Evolutionary conservation across 2,329 filamentous ascomycete species (phyloP).

Genomic region (Phialemonium atrogriseum): DNA sequence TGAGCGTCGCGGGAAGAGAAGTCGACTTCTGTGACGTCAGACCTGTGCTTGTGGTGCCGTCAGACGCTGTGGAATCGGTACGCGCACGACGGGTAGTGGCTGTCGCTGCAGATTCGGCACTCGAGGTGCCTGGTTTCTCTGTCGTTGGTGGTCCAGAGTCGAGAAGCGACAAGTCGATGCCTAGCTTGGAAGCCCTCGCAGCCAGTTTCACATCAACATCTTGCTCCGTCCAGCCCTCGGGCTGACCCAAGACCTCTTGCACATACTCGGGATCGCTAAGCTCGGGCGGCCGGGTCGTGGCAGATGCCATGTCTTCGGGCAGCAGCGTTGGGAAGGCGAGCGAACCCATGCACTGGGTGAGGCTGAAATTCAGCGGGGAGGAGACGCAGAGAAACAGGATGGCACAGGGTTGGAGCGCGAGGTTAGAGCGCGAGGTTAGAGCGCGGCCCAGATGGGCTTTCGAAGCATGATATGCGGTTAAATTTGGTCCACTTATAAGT

Average conservation of each 20-base stretch:
- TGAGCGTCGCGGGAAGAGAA: conserved; percentile 16
- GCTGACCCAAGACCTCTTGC: conserved; percentile 28
- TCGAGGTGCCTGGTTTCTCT: conserved; percentile 15
- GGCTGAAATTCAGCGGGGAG: not conserved
- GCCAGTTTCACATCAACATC: conserved; percentile 27
- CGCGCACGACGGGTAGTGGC: conserved; percentile 20
- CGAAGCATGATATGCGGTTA: not conserved
- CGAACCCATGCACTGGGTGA: conserved; percentile 11
- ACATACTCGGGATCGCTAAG: conserved; percentile 30
- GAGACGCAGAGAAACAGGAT: too few species aligned
- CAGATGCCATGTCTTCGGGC: conserved; percentile 8
- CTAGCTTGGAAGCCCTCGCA: conserved; percentile 24
- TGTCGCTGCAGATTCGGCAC: not conserved
- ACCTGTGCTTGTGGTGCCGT: conserved; percentile 29
- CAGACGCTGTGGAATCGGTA: conserved; percentile 33
- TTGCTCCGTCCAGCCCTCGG: conserved; percentile 25
- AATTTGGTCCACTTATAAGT: too few species aligned
- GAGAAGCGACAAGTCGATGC: conserved; percentile 22
- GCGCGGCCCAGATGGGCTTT: too few species aligned
- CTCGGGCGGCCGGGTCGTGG: conserved; percentile 19
- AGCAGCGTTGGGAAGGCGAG: conserved; percentile 12
- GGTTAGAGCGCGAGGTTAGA: not conserved
- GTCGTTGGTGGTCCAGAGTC: not conserved
- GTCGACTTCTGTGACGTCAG: conserved; percentile 35
- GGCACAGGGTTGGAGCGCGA: not conserved